These are phyloP conservation scores for Cercospora zeae-maydis DNA, from an alignment of 2,329 filamentous ascomycete species.

Conservation along the genomic window DNA sequence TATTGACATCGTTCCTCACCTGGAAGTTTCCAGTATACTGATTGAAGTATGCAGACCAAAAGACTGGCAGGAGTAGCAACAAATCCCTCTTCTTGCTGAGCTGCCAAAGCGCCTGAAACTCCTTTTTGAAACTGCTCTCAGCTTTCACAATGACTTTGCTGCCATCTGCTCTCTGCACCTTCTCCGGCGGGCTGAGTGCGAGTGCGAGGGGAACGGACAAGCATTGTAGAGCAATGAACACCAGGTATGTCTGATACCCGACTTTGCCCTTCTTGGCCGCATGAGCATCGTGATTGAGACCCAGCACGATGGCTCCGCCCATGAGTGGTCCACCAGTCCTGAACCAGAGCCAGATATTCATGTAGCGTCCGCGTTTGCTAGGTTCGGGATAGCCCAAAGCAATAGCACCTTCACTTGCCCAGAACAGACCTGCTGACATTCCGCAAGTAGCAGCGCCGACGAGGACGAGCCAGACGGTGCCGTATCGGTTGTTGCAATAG, in stretches of 20 bases:
- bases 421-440: slow-evolving; percentile 50
- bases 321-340: slow-evolving; percentile 50
- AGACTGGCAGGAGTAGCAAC: slow-evolving; percentile 43
- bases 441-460: slow-evolving; percentile 50
- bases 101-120: slow-evolving; percentile 40
- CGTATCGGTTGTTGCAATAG: slow-evolving; percentile 51
- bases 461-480: slow-evolving; percentile 52
- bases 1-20: slow-evolving; percentile 24
- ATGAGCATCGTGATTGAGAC: slow-evolving; percentile 48
- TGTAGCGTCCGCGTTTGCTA: slow-evolving; percentile 46
- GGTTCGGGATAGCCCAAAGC: slow-evolving; percentile 51
- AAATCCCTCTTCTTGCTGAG: slow-evolving; percentile 32
- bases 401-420: slow-evolving; percentile 51
- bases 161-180: slow-evolving; percentile 44
- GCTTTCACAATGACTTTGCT: slow-evolving; percentile 39
- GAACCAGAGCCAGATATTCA: slow-evolving; percentile 51
- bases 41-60: slow-evolving; percentile 47
- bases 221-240: slow-evolving; percentile 44
- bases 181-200: slow-evolving; percentile 41
- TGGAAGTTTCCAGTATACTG: slow-evolving; percentile 50
- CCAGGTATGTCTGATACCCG: slow-evolving; percentile 41
- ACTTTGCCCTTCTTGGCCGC: slow-evolving; percentile 37
- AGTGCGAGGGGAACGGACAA: slow-evolving; percentile 40
- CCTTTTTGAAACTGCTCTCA: slow-evolving; percentile 41
- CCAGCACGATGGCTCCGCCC: slow-evolving; percentile 48